Evolutionary conservation across 176 grass and related monocot genomes (phyloP), one percentile per base, ranked within the genome.

Genomic region (Oropetium thomaeum): DNA sequence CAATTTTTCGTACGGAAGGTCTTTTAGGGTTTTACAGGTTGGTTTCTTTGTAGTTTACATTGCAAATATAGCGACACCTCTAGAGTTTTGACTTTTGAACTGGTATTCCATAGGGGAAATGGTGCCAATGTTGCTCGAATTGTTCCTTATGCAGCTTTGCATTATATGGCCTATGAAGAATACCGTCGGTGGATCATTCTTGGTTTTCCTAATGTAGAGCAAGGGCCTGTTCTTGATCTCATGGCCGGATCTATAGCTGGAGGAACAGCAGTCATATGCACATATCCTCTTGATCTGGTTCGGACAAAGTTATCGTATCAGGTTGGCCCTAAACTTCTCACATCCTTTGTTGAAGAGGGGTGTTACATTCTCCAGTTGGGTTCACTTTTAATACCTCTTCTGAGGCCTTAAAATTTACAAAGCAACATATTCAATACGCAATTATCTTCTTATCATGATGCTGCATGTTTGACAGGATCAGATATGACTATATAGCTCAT

Each of bases 121-220:
- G 96, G 96, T 63, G 91, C 96, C 37, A 92, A 92, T 79, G 87
- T 99, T 80, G 91, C 96, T 75, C 81, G 89, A 55, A 95, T 99
- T 84, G 91, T 99, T 65, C 96, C 91, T 75, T 99, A 95, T 90
- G 91, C 91, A 73, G 91, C 91, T 73, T 86, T 99, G 71, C 91
- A 99, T 90, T 95, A 92, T 87, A 99, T 95, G 96, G 79, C 91
- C n/a, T 99, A 99, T 74, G 96, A 99, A 90, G 91, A 99, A 62
- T 94, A 95, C 78, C 83, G 89, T 7, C 76, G 96, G 51, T 99
- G 91, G 96, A 95, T 99, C 37, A 92, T 99, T 79, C 84, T 86
- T 82, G 71, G 82, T 81, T 87, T 92, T 48, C 96, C 96, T 84
- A 80, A 91, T 90, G 60, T 95, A 40, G 73, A 90, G 63, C 80